Evolutionary conservation across 805 yeast genomes (phyloP), one percentile per base, ranked within the genome.

Genomic region (Sungouiella blattae): DNA sequence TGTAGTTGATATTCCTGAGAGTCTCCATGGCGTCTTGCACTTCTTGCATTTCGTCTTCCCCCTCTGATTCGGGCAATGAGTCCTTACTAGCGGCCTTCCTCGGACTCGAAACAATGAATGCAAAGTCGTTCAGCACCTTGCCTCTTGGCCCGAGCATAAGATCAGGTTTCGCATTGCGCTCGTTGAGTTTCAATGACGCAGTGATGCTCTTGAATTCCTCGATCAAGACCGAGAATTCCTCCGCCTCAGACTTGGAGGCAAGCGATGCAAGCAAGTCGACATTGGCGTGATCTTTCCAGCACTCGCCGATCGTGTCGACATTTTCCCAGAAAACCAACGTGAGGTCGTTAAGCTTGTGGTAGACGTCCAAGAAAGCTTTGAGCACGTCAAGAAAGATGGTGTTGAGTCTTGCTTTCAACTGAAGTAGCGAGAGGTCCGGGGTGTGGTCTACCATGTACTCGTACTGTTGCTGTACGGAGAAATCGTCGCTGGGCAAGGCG

Each of bases 1-100:
- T 58, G 46, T 65, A 62, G 39, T 67, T 67, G 15, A 64, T 33
- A 14, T 66, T 69, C 22, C 67, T 47, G 8, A 67, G 50, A 5
- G 50, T 37, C 23, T 46, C 39, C 55, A 63, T 51, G 14, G 44
- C 39, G 23, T 49, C 52, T 1, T 49, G 47, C 2, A 38, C 31
- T 5, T 25, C 4, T 21, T 21, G 26, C 6, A 11, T 5, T 30
- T 29, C 23, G 18, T 4, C 5, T 14, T 30, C 18, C n/a, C n/a
- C n/a, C 9, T 16, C 24, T 6, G 32, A 7, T 8, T 26, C 11
- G 6, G n/a, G n/a, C 25, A 11, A 16, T 11, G 15, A 17, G 11
- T 31, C 30, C 20, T 30, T 28, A 1, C 11, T 21, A 3, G 11
- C 8, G 5, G 30, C 21, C 22, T 44, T 48, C 5, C 47, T 35